phyloP scores from a whole-genome alignment of 768 basidiomycete genomes.

The Auriscalpium vulgare region DNA sequence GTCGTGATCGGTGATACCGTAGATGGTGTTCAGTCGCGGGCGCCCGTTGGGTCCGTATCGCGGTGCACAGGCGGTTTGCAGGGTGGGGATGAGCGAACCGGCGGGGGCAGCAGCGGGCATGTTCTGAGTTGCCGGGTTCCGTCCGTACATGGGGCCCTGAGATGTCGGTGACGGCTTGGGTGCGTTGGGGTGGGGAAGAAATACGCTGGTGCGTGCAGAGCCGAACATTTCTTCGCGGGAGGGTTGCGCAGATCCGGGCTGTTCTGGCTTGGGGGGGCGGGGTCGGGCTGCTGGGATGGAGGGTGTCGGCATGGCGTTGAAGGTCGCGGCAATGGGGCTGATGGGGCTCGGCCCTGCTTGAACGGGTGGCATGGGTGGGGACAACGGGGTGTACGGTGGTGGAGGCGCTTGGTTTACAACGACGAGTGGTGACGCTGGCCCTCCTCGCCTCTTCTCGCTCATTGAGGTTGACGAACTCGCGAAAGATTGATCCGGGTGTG shows the following conservation, averaged over 20 bases:
- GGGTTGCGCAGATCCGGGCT: conserved; percentile 16
- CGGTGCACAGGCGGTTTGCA: conserved; percentile 17
- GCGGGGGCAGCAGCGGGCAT: conserved; percentile 18
- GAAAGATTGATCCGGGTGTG: too few relatives aligned
- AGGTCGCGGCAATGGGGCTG: neutral
- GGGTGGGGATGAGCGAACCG: conserved; percentile 17
- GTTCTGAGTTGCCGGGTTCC: conserved; percentile 18
- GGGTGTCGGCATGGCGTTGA: conserved; percentile 1
- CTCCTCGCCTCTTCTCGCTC: conserved; percentile 20
- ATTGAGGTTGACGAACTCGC: conserved; percentile 12
- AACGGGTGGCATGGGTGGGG: neutral
- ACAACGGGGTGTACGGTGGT: conserved; percentile 21
- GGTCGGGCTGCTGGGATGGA: neutral
- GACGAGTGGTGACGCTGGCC: conserved; percentile 18
- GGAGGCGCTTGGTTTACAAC: conserved; percentile 23
- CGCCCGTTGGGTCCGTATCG: conserved; percentile 16
- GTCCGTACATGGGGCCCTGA: conserved; percentile 57
- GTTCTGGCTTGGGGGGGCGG: conserved; percentile 3
- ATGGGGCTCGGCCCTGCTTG: neutral
- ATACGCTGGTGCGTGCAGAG: conserved; percentile 31
- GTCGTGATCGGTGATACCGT: conserved; percentile 48
- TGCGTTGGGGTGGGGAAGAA: conserved; percentile 48
- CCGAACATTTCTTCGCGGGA: conserved; percentile 13
- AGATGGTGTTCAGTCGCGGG: conserved; percentile 46
- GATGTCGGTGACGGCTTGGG: conserved; percentile 35